These are phyloP conservation scores for Aspergillus sp. DNA, from an alignment of 2,329 filamentous ascomycete genomes.

Conservation along the genomic window DNA sequence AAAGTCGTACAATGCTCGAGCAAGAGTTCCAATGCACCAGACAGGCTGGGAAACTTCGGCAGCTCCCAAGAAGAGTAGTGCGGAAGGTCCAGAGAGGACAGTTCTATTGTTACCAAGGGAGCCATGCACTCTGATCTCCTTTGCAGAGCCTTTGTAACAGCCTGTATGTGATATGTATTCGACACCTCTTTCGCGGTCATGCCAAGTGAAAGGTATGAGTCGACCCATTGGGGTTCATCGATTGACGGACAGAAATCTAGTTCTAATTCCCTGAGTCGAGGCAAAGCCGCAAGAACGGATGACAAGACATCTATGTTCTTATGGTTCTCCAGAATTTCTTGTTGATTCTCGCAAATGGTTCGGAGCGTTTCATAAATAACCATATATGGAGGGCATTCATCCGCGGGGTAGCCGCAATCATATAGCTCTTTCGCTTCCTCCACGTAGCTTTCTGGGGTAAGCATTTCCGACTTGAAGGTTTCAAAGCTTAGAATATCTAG, in stretches of 20 bases:
- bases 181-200: background rate
- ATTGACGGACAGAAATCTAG: background rate
- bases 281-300: background rate
- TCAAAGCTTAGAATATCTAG: constrained; percentile 2
- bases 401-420: background rate
- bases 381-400: background rate
- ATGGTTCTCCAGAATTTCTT: background rate
- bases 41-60: background rate
- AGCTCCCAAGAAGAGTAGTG: background rate
- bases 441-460: background rate
- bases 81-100: background rate
- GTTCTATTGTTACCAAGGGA: background rate
- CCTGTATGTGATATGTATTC: background rate
- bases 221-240: background rate
- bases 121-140: background rate
- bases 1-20: background rate
- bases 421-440: background rate
- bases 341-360: constrained; percentile 1
- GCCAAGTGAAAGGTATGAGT: constrained; percentile 2
- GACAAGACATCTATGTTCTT: background rate
- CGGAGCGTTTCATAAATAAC: constrained; percentile 3
- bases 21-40: background rate
- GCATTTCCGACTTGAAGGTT: background rate
- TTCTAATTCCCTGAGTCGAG: background rate
- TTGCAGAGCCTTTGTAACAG: background rate